Percentiles rank a stretch among this genome's conserved stretches.
Conservation (phyloP, 306 rosid genomes). For the Ochetophila trinervis region DNA sequence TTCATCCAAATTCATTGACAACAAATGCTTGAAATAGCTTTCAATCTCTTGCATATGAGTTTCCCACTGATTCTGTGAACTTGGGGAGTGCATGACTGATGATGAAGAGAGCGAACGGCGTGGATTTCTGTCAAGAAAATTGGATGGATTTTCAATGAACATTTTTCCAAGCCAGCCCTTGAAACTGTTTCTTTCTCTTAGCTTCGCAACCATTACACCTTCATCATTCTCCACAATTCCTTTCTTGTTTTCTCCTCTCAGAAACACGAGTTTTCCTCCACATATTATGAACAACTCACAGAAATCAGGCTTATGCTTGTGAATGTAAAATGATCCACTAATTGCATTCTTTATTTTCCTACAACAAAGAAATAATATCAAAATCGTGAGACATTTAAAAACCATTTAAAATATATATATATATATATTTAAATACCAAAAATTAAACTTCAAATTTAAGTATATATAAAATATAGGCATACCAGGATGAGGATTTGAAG, state of each 20-base stretch:
- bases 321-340: slow-evolving; percentile 61
- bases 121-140: slow-evolving; percentile 26
- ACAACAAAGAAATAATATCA: neutral
- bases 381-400: neutral
- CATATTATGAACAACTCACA: slow-evolving; percentile 67
- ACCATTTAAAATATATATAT: neutral
- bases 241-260: slow-evolving; percentile 50
- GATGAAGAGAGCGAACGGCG: slow-evolving; percentile 35
- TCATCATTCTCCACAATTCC: slow-evolving; percentile 76
- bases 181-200: slow-evolving; percentile 49
- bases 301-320: slow-evolving; percentile 63
- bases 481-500: slow-evolving; percentile 63
- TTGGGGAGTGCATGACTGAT: slow-evolving; percentile 31
- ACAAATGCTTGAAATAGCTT: slow-evolving; percentile 52
- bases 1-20: slow-evolving; percentile 42
- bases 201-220: slow-evolving; percentile 56
- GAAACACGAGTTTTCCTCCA: slow-evolving; percentile 75
- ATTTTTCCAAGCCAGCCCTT: slow-evolving; percentile 70
- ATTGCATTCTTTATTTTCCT: slow-evolving; percentile 77
- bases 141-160: slow-evolving; percentile 43
- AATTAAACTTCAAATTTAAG: neutral
- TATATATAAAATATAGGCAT: neutral
- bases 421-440: neutral
- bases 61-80: slow-evolving; percentile 56
- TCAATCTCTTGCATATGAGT: slow-evolving; percentile 53